phyloP scores from a whole-genome alignment of 2,329 filamentous ascomycete genomes.

The Neopestalotiopsis sp. region DNA sequence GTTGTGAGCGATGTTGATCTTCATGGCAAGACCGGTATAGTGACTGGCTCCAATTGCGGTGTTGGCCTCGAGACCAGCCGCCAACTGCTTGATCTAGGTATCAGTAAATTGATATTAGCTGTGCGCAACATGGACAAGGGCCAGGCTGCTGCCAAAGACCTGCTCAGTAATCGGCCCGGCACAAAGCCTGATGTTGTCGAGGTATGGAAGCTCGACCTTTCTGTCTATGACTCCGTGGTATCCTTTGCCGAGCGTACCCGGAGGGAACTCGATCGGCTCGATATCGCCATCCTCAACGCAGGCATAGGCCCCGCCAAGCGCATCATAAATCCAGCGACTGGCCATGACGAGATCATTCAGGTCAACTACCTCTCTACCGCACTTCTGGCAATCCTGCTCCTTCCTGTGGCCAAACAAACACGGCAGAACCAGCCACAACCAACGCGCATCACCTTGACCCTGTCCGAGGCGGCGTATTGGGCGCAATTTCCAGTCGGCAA shows the following conservation, averaged over 20 bases:
- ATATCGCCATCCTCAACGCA: constrained; percentile 43
- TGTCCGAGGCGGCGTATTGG: constrained; percentile 17
- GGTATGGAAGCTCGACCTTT: constrained; percentile 49
- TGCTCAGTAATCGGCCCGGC: not conserved
- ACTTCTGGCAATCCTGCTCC: constrained; percentile 5
- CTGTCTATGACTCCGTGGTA: constrained; percentile 43
- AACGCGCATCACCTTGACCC: constrained; percentile 22
- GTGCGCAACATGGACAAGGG: constrained; percentile 46
- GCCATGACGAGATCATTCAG: constrained; percentile 13
- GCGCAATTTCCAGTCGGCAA: constrained; percentile 10
- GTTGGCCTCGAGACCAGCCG: constrained; percentile 49
- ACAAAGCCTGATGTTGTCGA: constrained; percentile 30
- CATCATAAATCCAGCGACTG: constrained; percentile 7
- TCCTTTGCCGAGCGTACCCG: constrained; percentile 39
- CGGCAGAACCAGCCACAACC: not conserved
- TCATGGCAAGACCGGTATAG: constrained; percentile 44
- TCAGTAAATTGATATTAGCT: constrained; percentile 47
- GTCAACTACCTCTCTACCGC: constrained; percentile 16
- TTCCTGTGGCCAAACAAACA: not conserved
- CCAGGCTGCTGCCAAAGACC: constrained; percentile 39
- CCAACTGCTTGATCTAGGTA: constrained; percentile 43
- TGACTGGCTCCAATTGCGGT: constrained; percentile 52
- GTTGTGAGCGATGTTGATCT: constrained; percentile 26
- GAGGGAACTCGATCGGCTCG: constrained; percentile 38
- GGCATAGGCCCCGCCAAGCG: constrained; percentile 18